A percentile compares a stretch with the other conserved stretches of the same genome.
Conservation (phyloP, 2,329 filamentous ascomycete genomes). For the Tolypocladium endophyticum region DNA sequence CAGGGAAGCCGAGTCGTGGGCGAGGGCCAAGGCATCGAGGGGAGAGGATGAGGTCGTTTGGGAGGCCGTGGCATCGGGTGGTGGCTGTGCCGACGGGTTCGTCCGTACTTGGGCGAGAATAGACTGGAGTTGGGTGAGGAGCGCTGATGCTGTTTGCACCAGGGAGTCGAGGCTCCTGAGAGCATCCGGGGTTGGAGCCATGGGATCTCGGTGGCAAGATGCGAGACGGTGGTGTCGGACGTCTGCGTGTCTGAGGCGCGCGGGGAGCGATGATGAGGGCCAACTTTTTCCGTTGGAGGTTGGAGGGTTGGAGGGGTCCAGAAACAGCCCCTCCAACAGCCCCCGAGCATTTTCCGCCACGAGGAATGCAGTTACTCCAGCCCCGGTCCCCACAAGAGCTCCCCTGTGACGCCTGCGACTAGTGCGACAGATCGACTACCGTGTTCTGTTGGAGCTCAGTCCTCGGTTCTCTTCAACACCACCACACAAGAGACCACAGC, state of each 20-base stretch:
- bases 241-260: not conserved
- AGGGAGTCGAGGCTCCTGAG: constrained; percentile 27
- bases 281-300: not conserved
- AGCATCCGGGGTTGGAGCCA: constrained; percentile 15
- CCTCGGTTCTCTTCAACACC: not conserved
- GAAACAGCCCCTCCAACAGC: not conserved
- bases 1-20: constrained; percentile 60
- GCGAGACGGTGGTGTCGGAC: not conserved
- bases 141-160: constrained; percentile 22
- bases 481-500: not conserved
- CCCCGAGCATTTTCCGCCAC: not conserved
- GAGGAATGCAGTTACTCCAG: not conserved
- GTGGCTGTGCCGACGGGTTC: constrained; percentile 5
- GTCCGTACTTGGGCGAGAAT: constrained; percentile 29
- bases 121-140: constrained; percentile 32
- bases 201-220: constrained; percentile 1
- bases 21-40: constrained; percentile 54
- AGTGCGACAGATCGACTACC: constrained; percentile 3
- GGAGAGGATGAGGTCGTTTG: constrained; percentile 8
- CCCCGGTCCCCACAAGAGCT: not conserved
- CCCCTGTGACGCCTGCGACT: not conserved
- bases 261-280: not conserved
- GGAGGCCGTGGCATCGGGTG: not conserved
- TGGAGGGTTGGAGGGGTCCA: not conserved
- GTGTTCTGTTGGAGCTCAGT: constrained; percentile 3